These are phyloP conservation scores for Obelidium mucronatum DNA, from an alignment of 192 early-diverging fungal genomes.

Conservation along the genomic window DNA sequence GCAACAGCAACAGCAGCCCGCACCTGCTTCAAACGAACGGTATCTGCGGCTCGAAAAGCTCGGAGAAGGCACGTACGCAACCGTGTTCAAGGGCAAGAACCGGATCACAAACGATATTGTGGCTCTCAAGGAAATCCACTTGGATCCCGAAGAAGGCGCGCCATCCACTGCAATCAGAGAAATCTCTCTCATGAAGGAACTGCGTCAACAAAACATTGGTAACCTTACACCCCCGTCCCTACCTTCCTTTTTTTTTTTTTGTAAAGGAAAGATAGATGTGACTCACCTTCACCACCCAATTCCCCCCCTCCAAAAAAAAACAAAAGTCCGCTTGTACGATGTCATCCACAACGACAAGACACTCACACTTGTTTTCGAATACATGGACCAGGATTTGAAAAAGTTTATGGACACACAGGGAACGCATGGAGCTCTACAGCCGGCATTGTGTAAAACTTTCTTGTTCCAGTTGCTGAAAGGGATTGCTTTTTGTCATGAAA, in stretches of 20 bases:
- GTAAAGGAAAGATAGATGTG: not conserved
- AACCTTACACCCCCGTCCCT: not conserved
- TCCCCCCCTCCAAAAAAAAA: not conserved
- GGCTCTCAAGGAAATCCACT: slow-evolving; percentile 85
- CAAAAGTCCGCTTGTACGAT: slow-evolving; percentile 80
- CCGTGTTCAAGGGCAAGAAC: slow-evolving; percentile 99
- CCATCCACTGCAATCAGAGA: slow-evolving; percentile 79
- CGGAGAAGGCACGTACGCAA: slow-evolving; percentile 86
- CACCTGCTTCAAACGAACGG: slow-evolving; percentile 25
- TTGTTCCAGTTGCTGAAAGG: slow-evolving; percentile 97
- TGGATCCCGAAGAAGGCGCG: slow-evolving; percentile 62
- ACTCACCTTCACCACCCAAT: not conserved
- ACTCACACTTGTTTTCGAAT: slow-evolving; percentile 98
- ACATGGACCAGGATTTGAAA: slow-evolving; percentile 97
- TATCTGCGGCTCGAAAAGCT: slow-evolving; percentile 55
- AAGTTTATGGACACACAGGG: slow-evolving; percentile 94
- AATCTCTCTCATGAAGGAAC: slow-evolving; percentile 83
- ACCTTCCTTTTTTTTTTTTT: not conserved
- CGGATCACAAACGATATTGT: slow-evolving; percentile 92
- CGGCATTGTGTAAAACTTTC: slow-evolving; percentile 75
- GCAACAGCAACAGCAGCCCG: not conserved
- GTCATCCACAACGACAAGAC: slow-evolving; percentile 98
- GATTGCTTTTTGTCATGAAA: slow-evolving; percentile 96
- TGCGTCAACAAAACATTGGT: slow-evolving; percentile 75
- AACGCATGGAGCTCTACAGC: slow-evolving; percentile 68